phyloP scores from a whole-genome alignment of 2,329 filamentous ascomycete species.

The Xylariaceae sp. region DNA sequence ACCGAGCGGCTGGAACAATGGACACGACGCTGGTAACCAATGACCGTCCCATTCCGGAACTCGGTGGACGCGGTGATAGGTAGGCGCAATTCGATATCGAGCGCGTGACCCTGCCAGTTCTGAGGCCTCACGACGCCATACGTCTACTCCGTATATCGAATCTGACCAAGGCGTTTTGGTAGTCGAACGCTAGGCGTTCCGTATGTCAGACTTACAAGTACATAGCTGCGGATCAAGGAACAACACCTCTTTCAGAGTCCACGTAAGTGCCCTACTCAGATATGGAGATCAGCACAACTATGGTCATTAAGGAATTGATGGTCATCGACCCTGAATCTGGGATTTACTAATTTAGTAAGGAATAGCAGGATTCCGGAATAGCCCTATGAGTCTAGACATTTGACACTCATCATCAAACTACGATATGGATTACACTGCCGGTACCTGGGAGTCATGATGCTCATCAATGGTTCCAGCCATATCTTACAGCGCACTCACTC shows the following conservation, averaged over 20 bases:
- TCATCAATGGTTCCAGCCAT: too few relatives aligned
- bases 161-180: too few relatives aligned
- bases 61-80: neutral
- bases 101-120: neutral
- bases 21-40: neutral
- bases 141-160: neutral
- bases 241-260: neutral
- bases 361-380: too few relatives aligned
- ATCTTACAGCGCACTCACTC: too few relatives aligned
- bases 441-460: too few relatives aligned
- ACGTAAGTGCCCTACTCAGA: neutral
- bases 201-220: too few relatives aligned
- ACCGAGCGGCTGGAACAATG: neutral
- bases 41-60: neutral
- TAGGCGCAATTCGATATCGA: neutral
- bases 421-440: too few relatives aligned
- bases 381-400: too few relatives aligned
- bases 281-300: neutral
- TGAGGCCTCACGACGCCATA: neutral
- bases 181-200: too few relatives aligned
- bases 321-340: neutral
- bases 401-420: too few relatives aligned
- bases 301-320: neutral
- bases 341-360: too few relatives aligned
- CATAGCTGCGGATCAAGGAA: neutral